A percentile compares a stretch with the other conserved stretches of the same genome.
Conservation (phyloP, 139 green algal species). For the Dunaliella primolecta region DNA sequence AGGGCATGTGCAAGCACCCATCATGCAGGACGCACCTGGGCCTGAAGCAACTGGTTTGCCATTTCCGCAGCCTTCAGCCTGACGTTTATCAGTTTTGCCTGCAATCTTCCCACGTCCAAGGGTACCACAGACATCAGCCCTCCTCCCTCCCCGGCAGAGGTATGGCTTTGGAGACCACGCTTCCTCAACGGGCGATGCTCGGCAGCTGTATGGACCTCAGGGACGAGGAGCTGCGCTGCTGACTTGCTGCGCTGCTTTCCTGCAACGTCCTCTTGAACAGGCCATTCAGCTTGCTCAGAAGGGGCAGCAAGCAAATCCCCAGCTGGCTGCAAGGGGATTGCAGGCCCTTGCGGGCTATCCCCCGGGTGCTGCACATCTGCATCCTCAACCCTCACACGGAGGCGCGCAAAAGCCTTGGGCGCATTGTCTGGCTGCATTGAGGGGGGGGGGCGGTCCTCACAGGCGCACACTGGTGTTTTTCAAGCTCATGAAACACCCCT, state of each 20-base stretch:
- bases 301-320: too few relatives aligned
- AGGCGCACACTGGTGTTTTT: neutral
- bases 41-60: neutral
- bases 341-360: neutral
- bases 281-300: too few relatives aligned
- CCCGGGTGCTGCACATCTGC: neutral
- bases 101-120: neutral
- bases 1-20: neutral
- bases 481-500: neutral
- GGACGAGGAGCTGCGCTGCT: neutral
- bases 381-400: neutral
- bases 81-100: neutral
- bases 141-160: neutral
- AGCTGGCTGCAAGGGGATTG: neutral
- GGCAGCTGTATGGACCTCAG: neutral
- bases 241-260: neutral
- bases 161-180: neutral
- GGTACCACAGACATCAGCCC: neutral
- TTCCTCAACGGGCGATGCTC: neutral
- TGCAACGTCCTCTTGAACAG: neutral
- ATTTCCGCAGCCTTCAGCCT: neutral
- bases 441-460: neutral
- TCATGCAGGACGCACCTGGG: neutral
- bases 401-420: neutral
- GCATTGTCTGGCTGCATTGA: neutral